Percentiles rank a stretch among this genome's conserved stretches.
Evolutionary conservation across 345 rosid genomes (phyloP).

Genomic region (Sonneratia caseolaris): DNA sequence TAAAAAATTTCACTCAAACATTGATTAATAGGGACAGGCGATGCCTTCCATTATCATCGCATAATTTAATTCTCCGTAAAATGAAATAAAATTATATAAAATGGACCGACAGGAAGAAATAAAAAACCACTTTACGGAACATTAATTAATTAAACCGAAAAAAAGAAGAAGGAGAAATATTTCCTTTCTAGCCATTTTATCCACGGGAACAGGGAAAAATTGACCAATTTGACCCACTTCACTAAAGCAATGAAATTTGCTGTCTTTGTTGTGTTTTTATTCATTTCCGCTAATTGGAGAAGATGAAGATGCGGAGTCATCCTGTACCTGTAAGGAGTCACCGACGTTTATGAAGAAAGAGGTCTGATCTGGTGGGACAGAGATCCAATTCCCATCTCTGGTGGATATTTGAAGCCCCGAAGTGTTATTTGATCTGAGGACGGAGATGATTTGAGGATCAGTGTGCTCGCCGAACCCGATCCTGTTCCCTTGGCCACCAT

Average conservation of each 20-base stretch:
- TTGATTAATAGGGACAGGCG: no score
- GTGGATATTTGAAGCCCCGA: constrained; percentile 72
- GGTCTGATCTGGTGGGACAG: constrained; percentile 63
- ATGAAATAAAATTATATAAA: not conserved
- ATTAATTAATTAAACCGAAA: not conserved
- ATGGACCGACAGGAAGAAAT: not conserved
- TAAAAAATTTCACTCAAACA: no score
- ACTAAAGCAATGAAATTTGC: not conserved
- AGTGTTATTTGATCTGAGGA: constrained; percentile 74
- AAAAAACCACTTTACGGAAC: not conserved
- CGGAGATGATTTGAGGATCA: constrained; percentile 84
- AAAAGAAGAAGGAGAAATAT: not conserved
- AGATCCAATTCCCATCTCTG: constrained; percentile 55
- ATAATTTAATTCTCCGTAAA: not conserved
- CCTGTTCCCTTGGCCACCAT: constrained; percentile 13
- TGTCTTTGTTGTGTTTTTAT: not conserved
- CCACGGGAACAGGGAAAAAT: not conserved
- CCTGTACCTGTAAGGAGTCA: constrained; percentile 66
- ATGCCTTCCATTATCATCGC: not conserved
- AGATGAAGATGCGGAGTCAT: not conserved
- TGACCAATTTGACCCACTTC: not conserved
- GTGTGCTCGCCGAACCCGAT: constrained; percentile 90
- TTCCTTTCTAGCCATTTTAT: not conserved
- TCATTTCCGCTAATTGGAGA: not conserved
- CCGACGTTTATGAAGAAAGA: constrained; percentile 83